Conservation (phyloP, 1,284 basidiomycete species). For the Wolfiporia cocos region DNA sequence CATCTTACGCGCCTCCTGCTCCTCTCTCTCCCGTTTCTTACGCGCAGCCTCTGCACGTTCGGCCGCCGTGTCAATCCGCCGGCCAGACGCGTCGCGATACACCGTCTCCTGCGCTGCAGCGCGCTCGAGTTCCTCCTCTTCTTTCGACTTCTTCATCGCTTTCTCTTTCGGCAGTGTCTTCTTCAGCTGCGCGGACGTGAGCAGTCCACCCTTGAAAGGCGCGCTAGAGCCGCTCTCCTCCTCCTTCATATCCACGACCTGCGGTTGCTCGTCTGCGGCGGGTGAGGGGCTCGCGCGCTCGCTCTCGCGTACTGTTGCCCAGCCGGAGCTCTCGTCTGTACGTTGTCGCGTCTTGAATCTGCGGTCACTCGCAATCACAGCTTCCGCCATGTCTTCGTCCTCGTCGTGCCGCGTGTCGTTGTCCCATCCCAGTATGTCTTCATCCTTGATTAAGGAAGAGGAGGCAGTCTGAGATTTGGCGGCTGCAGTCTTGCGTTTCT, state of each 20-base stretch:
- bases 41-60: conserved; percentile 78
- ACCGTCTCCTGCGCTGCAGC: conserved; percentile 81
- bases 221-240: conserved; percentile 31
- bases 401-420: conserved; percentile 40
- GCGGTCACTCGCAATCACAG: conserved; percentile 61
- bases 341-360: conserved; percentile 69
- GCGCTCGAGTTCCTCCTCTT: conserved; percentile 45
- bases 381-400: conserved; percentile 50
- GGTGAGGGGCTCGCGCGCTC: conserved; percentile 41
- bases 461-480: conserved; percentile 25
- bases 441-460: conserved; percentile 48
- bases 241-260: conserved; percentile 48
- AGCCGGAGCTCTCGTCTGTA: conserved; percentile 43
- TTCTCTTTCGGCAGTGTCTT: conserved; percentile 38
- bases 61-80: conserved; percentile 84
- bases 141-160: conserved; percentile 31
- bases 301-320: conserved; percentile 50
- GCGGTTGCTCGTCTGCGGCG: conserved; percentile 64
- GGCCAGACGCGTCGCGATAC: conserved; percentile 87
- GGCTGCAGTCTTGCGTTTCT: conserved; percentile 63
- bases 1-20: conserved; percentile 86
- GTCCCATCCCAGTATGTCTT: conserved; percentile 60
- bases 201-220: conserved; percentile 68
- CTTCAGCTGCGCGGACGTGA: conserved; percentile 61
- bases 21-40: conserved; percentile 71